These are phyloP conservation scores for Triangularia verruculosa DNA, from an alignment of 2,329 filamentous ascomycete genomes.

Conservation along the genomic window DNA sequence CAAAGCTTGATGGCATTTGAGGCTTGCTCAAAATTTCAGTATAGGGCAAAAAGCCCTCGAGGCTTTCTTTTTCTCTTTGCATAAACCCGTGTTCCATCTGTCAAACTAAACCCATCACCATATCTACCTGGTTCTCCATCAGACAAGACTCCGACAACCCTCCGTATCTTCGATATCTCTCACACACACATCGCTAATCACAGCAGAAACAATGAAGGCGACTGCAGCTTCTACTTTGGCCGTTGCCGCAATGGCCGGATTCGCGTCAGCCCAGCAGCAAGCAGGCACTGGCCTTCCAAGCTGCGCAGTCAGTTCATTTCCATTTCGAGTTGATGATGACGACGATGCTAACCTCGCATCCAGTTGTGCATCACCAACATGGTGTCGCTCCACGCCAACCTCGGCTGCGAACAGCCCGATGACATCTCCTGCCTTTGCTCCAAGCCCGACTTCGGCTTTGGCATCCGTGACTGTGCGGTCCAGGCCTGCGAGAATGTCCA, in stretches of 20 bases:
- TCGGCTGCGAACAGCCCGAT: conserved; percentile 39
- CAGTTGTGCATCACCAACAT: conserved; percentile 49
- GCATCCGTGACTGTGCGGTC: conserved; percentile 49
- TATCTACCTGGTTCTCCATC: not conserved
- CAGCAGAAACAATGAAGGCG: conserved; percentile 1
- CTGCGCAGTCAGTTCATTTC: not conserved
- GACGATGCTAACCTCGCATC: not conserved
- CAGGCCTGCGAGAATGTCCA: conserved; percentile 41
- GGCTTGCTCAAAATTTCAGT: not conserved
- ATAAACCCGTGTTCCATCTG: not conserved
- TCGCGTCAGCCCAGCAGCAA: not conserved
- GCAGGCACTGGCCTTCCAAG: not conserved
- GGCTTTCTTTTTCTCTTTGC: not conserved
- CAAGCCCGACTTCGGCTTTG: conserved; percentile 47
- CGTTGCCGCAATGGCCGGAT: not conserved
- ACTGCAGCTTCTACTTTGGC: not conserved
- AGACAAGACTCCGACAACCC: not conserved
- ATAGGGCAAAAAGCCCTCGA: not conserved
- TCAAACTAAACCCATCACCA: not conserved
- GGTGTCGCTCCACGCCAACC: conserved; percentile 38
- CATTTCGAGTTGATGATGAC: not conserved
- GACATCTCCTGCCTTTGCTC: conserved; percentile 43
- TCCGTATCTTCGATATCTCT: not conserved
- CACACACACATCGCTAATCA: not conserved
- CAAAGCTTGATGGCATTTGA: not conserved